These are phyloP conservation scores for Chytriomyces hyalinus DNA, from an alignment of 192 early-diverging fungal genomes.

Conservation along the genomic window DNA sequence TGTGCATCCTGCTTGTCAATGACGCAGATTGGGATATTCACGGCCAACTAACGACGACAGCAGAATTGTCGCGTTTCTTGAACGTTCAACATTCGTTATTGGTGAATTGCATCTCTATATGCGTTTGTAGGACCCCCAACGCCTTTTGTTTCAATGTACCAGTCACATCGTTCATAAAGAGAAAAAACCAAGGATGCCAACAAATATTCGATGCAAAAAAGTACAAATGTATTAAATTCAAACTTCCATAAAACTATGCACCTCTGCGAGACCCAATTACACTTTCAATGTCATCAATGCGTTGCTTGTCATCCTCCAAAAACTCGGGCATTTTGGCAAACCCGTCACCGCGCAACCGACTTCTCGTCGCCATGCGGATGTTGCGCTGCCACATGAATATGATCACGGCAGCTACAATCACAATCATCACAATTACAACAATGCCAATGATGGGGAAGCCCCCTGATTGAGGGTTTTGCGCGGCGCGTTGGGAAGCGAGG, in stretches of 20 bases:
- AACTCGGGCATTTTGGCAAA: background rate
- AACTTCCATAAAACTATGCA: background rate
- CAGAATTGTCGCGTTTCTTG: too few relatives aligned
- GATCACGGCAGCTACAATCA: background rate
- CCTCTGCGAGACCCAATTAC: background rate
- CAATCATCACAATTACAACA: background rate
- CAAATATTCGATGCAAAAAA: slow-evolving; percentile 12
- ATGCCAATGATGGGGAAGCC: background rate
- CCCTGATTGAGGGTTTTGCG: background rate
- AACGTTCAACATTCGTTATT: too few relatives aligned
- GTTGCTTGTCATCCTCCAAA: background rate
- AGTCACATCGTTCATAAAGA: too few relatives aligned
- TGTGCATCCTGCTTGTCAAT: too few relatives aligned
- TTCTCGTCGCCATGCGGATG: background rate
- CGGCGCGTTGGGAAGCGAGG: background rate
- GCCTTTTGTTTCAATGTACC: background rate
- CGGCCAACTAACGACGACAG: too few relatives aligned
- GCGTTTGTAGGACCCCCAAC: slow-evolving; percentile 39
- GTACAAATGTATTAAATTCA: slow-evolving; percentile 9
- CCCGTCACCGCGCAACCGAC: background rate
- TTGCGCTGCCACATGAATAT: background rate
- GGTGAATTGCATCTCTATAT: background rate
- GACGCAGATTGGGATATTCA: too few relatives aligned
- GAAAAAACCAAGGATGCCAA: too few relatives aligned
- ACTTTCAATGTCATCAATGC: slow-evolving; percentile 3